A percentile compares a stretch with the other conserved stretches of the same genome.
Evolutionary conservation across 345 rosid species (phyloP).

Genomic region (Aurinia saxatilis): DNA sequence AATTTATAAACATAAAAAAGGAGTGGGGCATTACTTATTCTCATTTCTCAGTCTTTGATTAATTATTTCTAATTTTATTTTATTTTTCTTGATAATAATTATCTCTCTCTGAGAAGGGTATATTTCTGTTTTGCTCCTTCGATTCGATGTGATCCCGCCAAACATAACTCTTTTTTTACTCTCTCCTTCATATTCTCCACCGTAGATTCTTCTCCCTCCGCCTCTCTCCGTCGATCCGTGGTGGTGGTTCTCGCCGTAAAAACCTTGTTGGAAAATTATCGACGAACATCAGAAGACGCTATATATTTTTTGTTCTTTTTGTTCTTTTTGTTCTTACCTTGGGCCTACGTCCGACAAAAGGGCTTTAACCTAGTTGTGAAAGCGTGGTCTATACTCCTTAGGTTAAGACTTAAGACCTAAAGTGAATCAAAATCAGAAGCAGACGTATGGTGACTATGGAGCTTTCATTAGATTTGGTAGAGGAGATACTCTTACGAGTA

Average conservation of each 20-base stretch:
- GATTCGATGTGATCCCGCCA: conserved; percentile 32
- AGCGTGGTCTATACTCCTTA: too few species aligned
- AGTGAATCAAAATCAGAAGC: too few species aligned
- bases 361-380: too few species aligned
- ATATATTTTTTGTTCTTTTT: too few species aligned
- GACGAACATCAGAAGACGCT: neutral
- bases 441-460: too few species aligned
- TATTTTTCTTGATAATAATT: neutral
- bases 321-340: too few species aligned
- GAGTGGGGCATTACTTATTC: conserved; percentile 8
- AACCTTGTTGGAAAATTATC: neutral
- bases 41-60: neutral
- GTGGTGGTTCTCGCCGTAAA: neutral
- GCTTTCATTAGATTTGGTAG: too few species aligned
- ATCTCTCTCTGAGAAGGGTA: neutral
- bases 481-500: too few species aligned
- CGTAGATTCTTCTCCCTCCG: conserved; percentile 9
- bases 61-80: neutral
- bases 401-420: too few species aligned
- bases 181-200: conserved; percentile 13
- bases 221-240: conserved; percentile 6
- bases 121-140: neutral
- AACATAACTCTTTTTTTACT: conserved; percentile 14
- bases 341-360: too few species aligned
- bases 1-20: neutral